Evolutionary conservation across 2,329 filamentous ascomycete genomes (phyloP).

Genomic region (Fusarium zealandicum): DNA sequence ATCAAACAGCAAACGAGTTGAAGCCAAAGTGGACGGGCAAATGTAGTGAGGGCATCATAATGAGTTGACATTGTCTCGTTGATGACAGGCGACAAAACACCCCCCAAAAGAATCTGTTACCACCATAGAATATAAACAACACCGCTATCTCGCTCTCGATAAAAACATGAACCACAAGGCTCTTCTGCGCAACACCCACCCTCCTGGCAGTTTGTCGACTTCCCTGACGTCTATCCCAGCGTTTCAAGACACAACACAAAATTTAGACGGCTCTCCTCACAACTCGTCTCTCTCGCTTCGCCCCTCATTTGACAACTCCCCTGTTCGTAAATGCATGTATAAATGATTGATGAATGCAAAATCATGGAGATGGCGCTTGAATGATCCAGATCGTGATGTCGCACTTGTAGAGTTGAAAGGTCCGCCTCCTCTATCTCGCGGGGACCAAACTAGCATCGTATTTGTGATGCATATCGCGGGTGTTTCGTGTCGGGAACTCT

Average conservation of each 20-base stretch:
- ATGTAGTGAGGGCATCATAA: neutral
- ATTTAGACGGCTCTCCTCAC: conserved; percentile 2
- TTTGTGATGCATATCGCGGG: conserved; percentile 12
- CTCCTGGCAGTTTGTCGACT: conserved; percentile 5
- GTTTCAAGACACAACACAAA: conserved; percentile 31
- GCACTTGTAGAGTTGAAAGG: conserved; percentile 23
- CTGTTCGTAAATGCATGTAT: conserved; percentile 34
- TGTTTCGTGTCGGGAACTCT: conserved; percentile 16
- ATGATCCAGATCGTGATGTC: conserved; percentile 39
- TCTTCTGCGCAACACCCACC: conserved; percentile 26
- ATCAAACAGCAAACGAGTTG: no score
- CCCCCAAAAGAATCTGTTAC: conserved; percentile 25
- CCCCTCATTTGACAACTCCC: conserved; percentile 20
- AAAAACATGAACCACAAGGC: conserved; percentile 29
- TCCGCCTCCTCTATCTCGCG: conserved; percentile 23
- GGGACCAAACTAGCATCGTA: conserved; percentile 23
- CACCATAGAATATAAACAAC: conserved; percentile 26
- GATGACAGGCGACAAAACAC: conserved; percentile 20
- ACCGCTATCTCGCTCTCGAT: conserved; percentile 34
- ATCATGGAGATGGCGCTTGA: conserved; percentile 32
- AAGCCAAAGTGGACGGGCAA: no score
- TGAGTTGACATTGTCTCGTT: conserved; percentile 36
- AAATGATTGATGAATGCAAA: conserved; percentile 39
- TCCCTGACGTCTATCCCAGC: conserved; percentile 16
- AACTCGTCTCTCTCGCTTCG: conserved; percentile 3